Percentiles rank a stretch among this genome's conserved stretches.
Conservation (phyloP, 2,329 filamentous ascomycete species). For the Arachnopeziza araneosa region DNA sequence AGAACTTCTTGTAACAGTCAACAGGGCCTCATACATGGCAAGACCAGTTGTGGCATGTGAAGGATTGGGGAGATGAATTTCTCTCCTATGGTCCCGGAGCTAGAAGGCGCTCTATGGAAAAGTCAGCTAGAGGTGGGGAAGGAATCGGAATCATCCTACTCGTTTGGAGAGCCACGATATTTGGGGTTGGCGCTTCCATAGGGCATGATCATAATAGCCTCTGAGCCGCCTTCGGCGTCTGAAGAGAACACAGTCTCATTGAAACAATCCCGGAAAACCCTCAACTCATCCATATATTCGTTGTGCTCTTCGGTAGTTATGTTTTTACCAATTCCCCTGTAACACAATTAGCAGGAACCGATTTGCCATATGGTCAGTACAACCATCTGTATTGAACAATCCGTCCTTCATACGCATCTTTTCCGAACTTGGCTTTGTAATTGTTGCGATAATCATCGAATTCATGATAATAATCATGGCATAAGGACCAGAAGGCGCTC, state of each 20-base stretch:
- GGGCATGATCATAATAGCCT: background rate
- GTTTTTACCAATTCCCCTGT: background rate
- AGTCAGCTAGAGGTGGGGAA: background rate
- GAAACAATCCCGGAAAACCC: background rate
- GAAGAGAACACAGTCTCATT: background rate
- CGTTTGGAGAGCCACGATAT: background rate
- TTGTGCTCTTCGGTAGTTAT: background rate
- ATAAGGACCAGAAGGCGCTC: background rate
- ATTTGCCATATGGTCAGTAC: too few species aligned
- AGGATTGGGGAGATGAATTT: background rate
- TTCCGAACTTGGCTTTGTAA: background rate
- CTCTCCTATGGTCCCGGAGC: background rate
- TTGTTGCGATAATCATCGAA: background rate
- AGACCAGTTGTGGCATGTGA: background rate
- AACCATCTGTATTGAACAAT: background rate
- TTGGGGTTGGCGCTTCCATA: background rate
- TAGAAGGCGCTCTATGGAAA: background rate
- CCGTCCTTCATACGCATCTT: background rate
- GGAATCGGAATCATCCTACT: background rate
- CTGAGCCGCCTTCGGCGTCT: background rate
- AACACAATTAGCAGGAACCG: too few species aligned
- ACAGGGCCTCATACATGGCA: background rate
- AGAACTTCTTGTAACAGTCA: background rate
- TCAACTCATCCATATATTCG: background rate
- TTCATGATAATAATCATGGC: background rate